Percentiles rank a stretch among this genome's conserved stretches.
Evolutionary conservation across 768 basidiomycete species (phyloP).

Genomic region (Rubroboletus pulcherrimus): DNA sequence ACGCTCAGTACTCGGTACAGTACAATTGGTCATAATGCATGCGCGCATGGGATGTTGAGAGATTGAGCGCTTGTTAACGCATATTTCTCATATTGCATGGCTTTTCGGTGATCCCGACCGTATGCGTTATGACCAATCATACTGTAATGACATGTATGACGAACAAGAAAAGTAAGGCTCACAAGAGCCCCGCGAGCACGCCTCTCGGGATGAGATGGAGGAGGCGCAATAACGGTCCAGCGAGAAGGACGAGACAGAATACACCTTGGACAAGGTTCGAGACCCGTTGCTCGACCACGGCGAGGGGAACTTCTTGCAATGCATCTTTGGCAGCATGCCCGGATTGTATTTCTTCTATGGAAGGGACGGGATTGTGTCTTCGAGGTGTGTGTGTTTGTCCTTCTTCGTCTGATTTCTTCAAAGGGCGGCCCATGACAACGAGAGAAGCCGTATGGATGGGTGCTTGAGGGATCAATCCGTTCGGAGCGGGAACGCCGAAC

Average conservation of each 20-base stretch:
- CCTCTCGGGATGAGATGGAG: slow-evolving; percentile 77
- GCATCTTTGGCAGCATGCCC: slow-evolving; percentile 7
- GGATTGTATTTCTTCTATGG: slow-evolving; percentile 22
- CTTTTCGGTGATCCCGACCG: not conserved
- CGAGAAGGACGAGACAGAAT: slow-evolving; percentile 74
- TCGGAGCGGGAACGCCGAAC: slow-evolving; percentile 84
- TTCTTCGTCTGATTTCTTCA: slow-evolving; percentile 38
- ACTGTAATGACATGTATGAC: not conserved
- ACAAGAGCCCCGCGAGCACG: slow-evolving; percentile 86
- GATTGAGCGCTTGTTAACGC: not conserved
- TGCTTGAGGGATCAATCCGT: slow-evolving; percentile 81
- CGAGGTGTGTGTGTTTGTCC: slow-evolving; percentile 18
- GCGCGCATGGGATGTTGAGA: too few relatives aligned
- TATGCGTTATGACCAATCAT: not conserved
- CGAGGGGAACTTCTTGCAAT: slow-evolving; percentile 52
- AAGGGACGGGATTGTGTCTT: not conserved
- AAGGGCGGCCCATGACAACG: slow-evolving; percentile 54
- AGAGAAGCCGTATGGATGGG: slow-evolving; percentile 91
- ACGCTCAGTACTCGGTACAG: not conserved
- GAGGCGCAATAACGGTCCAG: slow-evolving; percentile 77
- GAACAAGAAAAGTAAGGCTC: slow-evolving; percentile 16
- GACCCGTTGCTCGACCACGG: slow-evolving; percentile 89
- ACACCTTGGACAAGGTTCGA: slow-evolving; percentile 86
- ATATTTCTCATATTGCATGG: not conserved
- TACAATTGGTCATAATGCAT: not conserved